Conservation (phyloP, 2,329 filamentous ascomycete species). For the Sporothrix pseudoabietina region DNA sequence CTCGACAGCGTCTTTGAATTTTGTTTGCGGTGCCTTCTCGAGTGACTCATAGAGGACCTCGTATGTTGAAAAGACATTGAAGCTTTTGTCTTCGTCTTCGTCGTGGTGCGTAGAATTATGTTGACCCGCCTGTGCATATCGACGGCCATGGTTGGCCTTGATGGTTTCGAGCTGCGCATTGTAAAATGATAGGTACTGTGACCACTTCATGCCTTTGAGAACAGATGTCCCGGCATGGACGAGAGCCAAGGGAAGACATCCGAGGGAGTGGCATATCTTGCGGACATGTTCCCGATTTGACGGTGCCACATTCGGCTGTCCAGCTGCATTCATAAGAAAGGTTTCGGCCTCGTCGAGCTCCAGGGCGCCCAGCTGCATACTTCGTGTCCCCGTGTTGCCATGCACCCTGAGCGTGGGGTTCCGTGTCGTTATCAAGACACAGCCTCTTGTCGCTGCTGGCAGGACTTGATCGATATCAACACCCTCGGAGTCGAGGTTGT, state of each 20-base stretch:
- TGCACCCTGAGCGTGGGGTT: background rate
- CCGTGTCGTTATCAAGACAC: background rate
- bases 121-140: background rate
- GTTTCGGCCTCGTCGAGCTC: background rate
- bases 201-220: background rate
- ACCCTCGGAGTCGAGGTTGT: background rate
- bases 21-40: background rate
- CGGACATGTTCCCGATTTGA: background rate
- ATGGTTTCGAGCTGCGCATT: background rate
- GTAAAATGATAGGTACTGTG: background rate
- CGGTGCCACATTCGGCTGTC: background rate
- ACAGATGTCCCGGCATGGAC: background rate
- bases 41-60: background rate
- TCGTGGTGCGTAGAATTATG: background rate
- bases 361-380: background rate
- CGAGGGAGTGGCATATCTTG: background rate
- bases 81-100: background rate
- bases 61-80: background rate
- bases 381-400: background rate
- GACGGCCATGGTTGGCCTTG: background rate
- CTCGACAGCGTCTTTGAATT: background rate
- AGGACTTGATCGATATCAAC: background rate
- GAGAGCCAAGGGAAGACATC: background rate
- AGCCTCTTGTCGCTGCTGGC: background rate
- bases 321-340: background rate